Evolutionary conservation across 805 yeast species (phyloP).

Genomic region (Kluyveromyces aestuarii): DNA sequence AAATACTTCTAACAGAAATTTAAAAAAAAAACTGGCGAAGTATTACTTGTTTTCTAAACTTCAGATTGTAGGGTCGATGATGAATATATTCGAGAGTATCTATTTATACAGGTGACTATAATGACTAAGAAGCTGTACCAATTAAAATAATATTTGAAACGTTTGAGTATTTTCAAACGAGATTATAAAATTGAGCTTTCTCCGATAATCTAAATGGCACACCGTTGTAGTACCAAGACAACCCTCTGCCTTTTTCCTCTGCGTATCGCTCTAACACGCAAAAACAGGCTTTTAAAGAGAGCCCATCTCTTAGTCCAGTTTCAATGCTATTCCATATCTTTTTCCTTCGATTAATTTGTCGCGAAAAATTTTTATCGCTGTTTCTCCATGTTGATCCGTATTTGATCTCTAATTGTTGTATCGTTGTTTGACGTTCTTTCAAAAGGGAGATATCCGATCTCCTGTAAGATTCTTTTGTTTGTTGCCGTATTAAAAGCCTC

Average conservation of each 20-base stretch:
- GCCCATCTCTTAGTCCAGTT: constrained; percentile 18
- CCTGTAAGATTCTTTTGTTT: constrained; percentile 3
- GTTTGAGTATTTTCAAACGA: not conserved
- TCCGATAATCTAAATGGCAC: constrained; percentile 20
- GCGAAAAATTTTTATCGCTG: constrained; percentile 23
- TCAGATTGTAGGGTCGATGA: no score
- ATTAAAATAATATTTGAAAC: not conserved
- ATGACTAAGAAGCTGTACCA: no score
- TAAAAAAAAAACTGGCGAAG: not conserved
- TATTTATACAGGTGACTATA: no score
- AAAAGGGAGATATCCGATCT: constrained; percentile 9
- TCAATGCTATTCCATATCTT: constrained; percentile 26
- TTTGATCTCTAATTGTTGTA: constrained; percentile 16
- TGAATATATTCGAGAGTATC: no score
- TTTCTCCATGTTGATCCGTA: constrained; percentile 25
- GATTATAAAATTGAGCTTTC: constrained; percentile 1
- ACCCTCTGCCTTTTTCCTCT: constrained; percentile 15
- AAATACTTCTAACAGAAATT: not conserved
- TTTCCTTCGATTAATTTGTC: constrained; percentile 26
- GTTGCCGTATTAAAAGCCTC: constrained; percentile 13
- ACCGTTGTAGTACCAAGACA: constrained; percentile 24
- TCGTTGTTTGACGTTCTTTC: constrained; percentile 16
- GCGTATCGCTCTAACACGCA: constrained; percentile 16
- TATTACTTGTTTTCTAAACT: no score
- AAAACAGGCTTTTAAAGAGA: constrained; percentile 17